Conservation (phyloP, 306 rosid genomes). For the Trifolium subterraneum region DNA sequence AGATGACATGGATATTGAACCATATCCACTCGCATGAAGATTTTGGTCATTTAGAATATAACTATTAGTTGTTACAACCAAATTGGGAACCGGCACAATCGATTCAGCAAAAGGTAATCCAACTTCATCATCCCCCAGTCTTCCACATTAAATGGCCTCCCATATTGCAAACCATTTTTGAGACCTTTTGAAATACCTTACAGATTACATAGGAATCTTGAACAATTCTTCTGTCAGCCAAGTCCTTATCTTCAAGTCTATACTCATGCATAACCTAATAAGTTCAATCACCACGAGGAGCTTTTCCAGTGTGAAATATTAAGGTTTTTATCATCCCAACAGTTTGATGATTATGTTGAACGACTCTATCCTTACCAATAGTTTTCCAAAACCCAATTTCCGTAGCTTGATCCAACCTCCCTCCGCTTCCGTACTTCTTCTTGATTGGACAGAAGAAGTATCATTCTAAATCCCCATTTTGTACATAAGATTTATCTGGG, state of each 20-base stretch:
- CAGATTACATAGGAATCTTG: constrained; percentile 73
- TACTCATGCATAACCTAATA: constrained; percentile 47
- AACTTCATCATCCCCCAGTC: constrained; percentile 65
- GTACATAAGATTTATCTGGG: constrained; percentile 63
- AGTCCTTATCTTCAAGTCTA: constrained; percentile 47
- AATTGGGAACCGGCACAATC: constrained; percentile 23
- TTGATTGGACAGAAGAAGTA: constrained; percentile 68
- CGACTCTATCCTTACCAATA: constrained; percentile 68
- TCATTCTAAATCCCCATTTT: constrained; percentile 67
- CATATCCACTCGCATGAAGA: constrained; percentile 22
- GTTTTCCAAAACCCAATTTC: constrained; percentile 75
- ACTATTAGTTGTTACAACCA: constrained; percentile 9
- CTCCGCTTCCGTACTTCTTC: constrained; percentile 66
- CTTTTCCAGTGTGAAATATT: constrained; percentile 40
- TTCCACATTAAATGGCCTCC: constrained; percentile 67
- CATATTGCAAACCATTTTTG: constrained; percentile 67
- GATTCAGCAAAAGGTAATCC: constrained; percentile 39
- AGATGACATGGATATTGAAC: constrained; percentile 43
- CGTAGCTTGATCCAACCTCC: constrained; percentile 62
- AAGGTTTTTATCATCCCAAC: constrained; percentile 42
- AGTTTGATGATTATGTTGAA: constrained; percentile 26
- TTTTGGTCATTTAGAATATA: constrained; percentile 27
- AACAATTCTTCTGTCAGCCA: constrained; percentile 32
- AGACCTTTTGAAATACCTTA: constrained; percentile 69
- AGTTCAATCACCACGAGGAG: constrained; percentile 30